Base-by-base conservation (phyloP, 1,284 basidiomycete species). In the Chondrostereum purpureum region DNA sequence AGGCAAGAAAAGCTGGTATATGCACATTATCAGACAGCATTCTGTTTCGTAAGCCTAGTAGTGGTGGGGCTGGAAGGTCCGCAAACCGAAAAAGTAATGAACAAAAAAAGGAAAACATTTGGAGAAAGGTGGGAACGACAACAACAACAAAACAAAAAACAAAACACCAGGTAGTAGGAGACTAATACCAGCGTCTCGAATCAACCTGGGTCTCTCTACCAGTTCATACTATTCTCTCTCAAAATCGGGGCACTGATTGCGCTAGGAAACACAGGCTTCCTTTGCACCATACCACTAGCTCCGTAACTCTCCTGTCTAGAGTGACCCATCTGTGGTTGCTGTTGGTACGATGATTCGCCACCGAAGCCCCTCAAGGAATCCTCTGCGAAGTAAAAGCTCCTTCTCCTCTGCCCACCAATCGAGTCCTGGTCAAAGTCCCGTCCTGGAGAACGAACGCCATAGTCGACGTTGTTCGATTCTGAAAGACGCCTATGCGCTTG, bases 351-450 rank as follows among this genome's bases (percentile, higher is more conserved):
- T 10, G 10, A 16, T 5, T 41, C 18, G 4, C 13, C 16, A 8
- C 17, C 10, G 21, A 41, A 41, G 18, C 80, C 82, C 24, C 82
- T 67, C 59, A 90, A 61, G 50, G 80, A 83, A 60, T 89, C 87
- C 64, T 88, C 87, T 2, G 86, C 86, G 58, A 78, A 90, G 63
- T 89, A 90, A 69, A 88, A 90, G 53, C 82, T 86, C 46, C 85
- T 63, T 44, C 87, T 66, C 42, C 86, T 69, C 60, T 77, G 75
- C 5, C 78, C 82, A 18, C 85, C 85, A 2, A 87, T 62, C 48
- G 75, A 80, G 56, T 88, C 84, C 55, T 78, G 75, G 58, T 88
- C 82, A 55, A 88, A 87, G 39, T 86, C 78, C 44, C 80, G 70
- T 16, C 79, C 77, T 0, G 73, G 71, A 0, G 75, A 79, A n/a